These are phyloP conservation scores for Solanum hybrid DNA, from an alignment of 305 asterid species.

Conservation along the genomic window DNA sequence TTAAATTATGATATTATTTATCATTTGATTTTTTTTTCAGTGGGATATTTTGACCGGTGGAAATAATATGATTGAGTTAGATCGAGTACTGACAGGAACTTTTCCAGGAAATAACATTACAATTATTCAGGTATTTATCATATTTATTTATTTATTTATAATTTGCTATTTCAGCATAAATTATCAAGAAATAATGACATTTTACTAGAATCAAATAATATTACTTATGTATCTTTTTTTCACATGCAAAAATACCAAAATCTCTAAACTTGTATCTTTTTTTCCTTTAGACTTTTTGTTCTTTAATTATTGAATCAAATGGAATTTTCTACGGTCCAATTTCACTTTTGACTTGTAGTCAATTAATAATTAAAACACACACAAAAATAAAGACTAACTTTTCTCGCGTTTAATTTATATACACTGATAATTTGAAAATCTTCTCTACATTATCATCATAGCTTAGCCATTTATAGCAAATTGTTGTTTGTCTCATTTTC, in stretches of 20 bases:
- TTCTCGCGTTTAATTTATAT: not conserved
- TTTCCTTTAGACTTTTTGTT: not conserved
- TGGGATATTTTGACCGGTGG: conserved; percentile 54
- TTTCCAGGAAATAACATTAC: conserved; percentile 47
- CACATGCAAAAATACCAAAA: not conserved
- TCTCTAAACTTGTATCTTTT: not conserved
- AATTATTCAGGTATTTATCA: conserved; percentile 29
- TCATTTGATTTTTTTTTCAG: conserved; percentile 17
- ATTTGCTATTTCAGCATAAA: not conserved
- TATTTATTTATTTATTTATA: not conserved
- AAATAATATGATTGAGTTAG: conserved; percentile 27
- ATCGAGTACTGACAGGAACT: conserved; percentile 41
- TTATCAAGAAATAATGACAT: not conserved
- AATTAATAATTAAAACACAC: not conserved
- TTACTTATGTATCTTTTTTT: not conserved
- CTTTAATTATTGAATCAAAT: not conserved
- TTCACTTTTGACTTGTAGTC: not conserved
- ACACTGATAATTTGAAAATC: not conserved
- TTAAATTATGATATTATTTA: not conserved
- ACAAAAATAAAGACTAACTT: not conserved
- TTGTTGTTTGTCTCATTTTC: not conserved
- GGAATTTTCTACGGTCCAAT: not conserved
- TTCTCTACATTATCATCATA: not conserved
- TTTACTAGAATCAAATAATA: not conserved
- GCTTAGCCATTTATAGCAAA: not conserved